These are phyloP conservation scores for Pholiota conissans DNA, from an alignment of 768 basidiomycete species.

Conservation along the genomic window DNA sequence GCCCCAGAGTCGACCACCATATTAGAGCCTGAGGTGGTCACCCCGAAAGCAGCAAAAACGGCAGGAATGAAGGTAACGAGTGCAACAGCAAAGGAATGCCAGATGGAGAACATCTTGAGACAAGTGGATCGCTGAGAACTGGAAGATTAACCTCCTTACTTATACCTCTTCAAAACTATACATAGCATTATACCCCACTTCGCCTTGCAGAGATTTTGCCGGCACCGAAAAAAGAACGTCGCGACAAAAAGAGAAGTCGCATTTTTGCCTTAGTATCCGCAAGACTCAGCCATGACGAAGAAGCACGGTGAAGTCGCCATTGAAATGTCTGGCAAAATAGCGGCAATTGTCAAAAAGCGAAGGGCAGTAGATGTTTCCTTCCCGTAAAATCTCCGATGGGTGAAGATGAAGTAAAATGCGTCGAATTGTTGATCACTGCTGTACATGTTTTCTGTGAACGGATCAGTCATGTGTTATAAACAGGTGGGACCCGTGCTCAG, in stretches of 20 bases:
- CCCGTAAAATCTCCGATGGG: neutral
- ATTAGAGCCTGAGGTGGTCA: conserved; percentile 40
- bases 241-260: neutral
- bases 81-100: neutral
- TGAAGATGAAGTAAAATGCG: neutral
- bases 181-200: neutral
- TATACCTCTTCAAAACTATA: neutral
- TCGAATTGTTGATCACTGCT: neutral
- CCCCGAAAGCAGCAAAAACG: conserved; percentile 46
- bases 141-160: neutral
- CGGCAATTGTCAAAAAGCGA: neutral
- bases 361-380: neutral
- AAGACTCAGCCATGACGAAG: neutral
- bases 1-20: conserved; percentile 45
- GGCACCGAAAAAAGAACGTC: neutral
- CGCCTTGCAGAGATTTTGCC: neutral
- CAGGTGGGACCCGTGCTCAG: neutral
- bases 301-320: neutral
- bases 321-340: neutral
- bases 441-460: neutral
- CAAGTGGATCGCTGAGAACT: too few species aligned
- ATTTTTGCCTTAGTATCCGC: neutral
- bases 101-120: neutral
- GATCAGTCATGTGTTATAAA: neutral
- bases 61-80: conserved; percentile 25